Evolutionary conservation across 2,329 filamentous ascomycete species (phyloP).

Genomic region (Pseudocercospora cruenta): DNA sequence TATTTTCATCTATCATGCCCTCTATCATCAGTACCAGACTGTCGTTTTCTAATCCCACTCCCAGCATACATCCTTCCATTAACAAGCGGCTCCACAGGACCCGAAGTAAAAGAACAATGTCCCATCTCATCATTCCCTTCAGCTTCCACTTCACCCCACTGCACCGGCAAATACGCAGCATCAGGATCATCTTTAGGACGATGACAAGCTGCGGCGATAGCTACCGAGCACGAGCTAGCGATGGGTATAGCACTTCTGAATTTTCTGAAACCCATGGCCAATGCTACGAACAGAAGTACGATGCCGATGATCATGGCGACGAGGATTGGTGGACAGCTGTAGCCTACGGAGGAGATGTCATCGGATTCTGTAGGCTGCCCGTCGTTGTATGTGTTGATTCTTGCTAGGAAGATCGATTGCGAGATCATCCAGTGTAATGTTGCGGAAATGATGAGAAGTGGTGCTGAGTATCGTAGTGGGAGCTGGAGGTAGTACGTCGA

Average conservation of each 20-base stretch:
- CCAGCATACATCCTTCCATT: conserved; percentile 10
- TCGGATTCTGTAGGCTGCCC: neutral
- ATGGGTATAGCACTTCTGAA: conserved; percentile 20
- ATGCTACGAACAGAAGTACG: neutral
- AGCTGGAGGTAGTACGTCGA: conserved; percentile 48
- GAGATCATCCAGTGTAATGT: conserved; percentile 52
- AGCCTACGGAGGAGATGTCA: conserved; percentile 16
- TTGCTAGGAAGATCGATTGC: conserved; percentile 49
- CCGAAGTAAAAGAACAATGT: conserved; percentile 26
- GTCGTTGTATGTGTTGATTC: conserved; percentile 31
- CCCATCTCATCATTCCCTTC: conserved; percentile 18
- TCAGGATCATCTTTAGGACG: conserved; percentile 21
- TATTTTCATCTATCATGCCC: neutral
- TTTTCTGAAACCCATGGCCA: conserved; percentile 12
- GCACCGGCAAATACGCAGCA: conserved; percentile 24
- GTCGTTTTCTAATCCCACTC: neutral
- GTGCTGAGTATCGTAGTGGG: conserved; percentile 45
- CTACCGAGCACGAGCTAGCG: conserved; percentile 24
- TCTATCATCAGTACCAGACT: neutral
- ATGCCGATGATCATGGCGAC: conserved; percentile 17
- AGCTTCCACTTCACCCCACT: conserved; percentile 25
- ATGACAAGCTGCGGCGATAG: conserved; percentile 30
- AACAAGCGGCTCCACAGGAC: neutral
- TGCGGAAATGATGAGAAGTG: conserved; percentile 41
- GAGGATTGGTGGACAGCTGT: conserved; percentile 19